A percentile compares a stretch with the other conserved stretches of the same genome.
These are phyloP conservation scores for Mikania micrantha DNA, from an alignment of 129 eudicot species.

Conservation along the genomic window DNA sequence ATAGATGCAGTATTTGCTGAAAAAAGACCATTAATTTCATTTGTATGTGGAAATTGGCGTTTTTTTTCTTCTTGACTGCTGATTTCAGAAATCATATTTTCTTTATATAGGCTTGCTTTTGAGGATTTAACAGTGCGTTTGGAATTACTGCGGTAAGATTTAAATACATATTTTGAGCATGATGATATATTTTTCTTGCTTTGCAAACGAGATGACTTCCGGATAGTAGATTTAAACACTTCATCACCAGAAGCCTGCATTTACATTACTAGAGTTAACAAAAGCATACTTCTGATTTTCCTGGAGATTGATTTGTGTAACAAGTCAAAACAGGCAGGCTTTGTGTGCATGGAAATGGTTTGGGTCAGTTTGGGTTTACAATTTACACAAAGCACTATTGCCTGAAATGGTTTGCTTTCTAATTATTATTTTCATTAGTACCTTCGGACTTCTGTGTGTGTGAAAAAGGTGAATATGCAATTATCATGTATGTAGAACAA, in stretches of 20 bases:
- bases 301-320: background rate
- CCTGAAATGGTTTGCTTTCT: background rate
- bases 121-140: slow-evolving; percentile 7
- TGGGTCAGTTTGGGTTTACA: too few relatives aligned
- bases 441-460: background rate
- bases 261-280: background rate
- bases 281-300: background rate
- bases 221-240: slow-evolving; percentile 1
- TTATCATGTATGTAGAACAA: slow-evolving; percentile 5
- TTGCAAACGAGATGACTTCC: slow-evolving; percentile 30
- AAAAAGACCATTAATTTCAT: slow-evolving; percentile 2
- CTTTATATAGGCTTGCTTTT: background rate
- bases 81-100: background rate
- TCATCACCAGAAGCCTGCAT: slow-evolving; percentile 21
- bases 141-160: slow-evolving; percentile 3
- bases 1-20: slow-evolving; percentile 17
- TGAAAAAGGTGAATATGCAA: background rate
- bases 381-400: too few relatives aligned
- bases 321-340: background rate
- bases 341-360: background rate
- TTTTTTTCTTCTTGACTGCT: slow-evolving; percentile 16
- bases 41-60: slow-evolving; percentile 6
- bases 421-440: background rate
- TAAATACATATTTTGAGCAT: slow-evolving; percentile 12
- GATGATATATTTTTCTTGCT: slow-evolving; percentile 15